Base-by-base conservation (phyloP, 257 asterid species). In the Solanum arcanum region DNA sequence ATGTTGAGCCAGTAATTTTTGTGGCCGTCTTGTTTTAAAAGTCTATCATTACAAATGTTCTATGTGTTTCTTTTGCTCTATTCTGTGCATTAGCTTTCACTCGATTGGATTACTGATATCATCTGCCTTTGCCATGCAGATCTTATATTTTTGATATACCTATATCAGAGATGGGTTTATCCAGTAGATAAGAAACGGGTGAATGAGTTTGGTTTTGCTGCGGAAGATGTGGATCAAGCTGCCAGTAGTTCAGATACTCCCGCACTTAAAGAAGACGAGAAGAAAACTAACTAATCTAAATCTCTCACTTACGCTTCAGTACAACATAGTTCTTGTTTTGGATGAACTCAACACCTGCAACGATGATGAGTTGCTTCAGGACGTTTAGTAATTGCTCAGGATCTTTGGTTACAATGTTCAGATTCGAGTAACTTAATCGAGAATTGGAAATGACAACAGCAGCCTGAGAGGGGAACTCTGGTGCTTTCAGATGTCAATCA, bases 101-200 rank as follows among this genome's bases (percentile, higher is more conserved):
- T 15, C 29, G n/a, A 41, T 12, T 80, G 29, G 69, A 44, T 80
- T 80, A 29, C 69, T 81, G 66, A 81, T 31, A 52, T 31, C 74
- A 46, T 47, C 37, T 73, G 84, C 42, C 41, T 49, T 72, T 66
- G 35, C 42, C 83, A 85, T 93, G 97, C 98, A 97, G 99, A 97
- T 94, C 90, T 97, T 86, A 95, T 97, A 91, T 97, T 97, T 89
- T 89, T 97, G 90, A 97, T 97, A 90, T 94, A 91, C 86, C 81
- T 95, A 25, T 97, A 95, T 86, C 99, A 97, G 90, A 90, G 98
- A 89, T 97, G 98, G 98, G 47, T 87, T 25, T 97, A 97, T 85
- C 99, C 99, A 3, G 98, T 96, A 56, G 99, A 97, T 88, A 94
- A 92, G 95, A 97, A 93, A 83, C 94, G 99, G 47, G 97, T 97